Percentiles rank a stretch among this genome's conserved stretches.
phyloP scores from a whole-genome alignment of 2,329 filamentous ascomycete genomes.

The Microsporum ferrugineum region DNA sequence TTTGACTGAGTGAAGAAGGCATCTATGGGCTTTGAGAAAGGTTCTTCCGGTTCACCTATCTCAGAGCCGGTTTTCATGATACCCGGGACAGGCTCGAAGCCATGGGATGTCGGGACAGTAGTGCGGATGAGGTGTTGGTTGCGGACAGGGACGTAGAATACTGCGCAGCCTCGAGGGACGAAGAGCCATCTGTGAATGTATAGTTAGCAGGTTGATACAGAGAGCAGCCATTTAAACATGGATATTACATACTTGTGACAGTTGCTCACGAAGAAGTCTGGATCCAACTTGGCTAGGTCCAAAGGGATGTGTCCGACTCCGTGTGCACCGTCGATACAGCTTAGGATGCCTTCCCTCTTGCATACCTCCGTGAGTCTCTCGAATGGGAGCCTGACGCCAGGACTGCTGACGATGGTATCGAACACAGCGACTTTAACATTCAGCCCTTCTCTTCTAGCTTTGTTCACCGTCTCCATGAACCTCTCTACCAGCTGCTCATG shows the following conservation, averaged over 20 bases:
- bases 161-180: constrained; percentile 64
- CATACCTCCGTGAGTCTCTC: constrained; percentile 55
- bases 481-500: constrained; percentile 53
- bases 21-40: constrained; percentile 3
- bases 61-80: constrained; percentile 11
- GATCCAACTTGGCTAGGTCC: constrained; percentile 53
- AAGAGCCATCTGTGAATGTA: constrained; percentile 56
- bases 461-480: constrained; percentile 50
- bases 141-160: constrained; percentile 64
- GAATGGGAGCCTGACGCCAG: constrained; percentile 71
- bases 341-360: constrained; percentile 55
- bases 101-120: constrained; percentile 69
- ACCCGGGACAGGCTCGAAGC: constrained; percentile 46
- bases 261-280: constrained; percentile 81
- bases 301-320: constrained; percentile 67
- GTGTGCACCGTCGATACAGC: constrained; percentile 74
- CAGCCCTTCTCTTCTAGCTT: constrained; percentile 42
- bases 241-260: constrained; percentile 53
- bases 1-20: constrained; percentile 34
- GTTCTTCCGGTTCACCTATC: constrained; percentile 1
- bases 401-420: constrained; percentile 68
- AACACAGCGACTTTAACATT: constrained; percentile 59
- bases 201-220: background rate
- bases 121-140: constrained; percentile 67
- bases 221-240: background rate